Base-by-base conservation (phyloP, 2,329 filamentous ascomycete genomes). In the Zasmidium cellare region DNA sequence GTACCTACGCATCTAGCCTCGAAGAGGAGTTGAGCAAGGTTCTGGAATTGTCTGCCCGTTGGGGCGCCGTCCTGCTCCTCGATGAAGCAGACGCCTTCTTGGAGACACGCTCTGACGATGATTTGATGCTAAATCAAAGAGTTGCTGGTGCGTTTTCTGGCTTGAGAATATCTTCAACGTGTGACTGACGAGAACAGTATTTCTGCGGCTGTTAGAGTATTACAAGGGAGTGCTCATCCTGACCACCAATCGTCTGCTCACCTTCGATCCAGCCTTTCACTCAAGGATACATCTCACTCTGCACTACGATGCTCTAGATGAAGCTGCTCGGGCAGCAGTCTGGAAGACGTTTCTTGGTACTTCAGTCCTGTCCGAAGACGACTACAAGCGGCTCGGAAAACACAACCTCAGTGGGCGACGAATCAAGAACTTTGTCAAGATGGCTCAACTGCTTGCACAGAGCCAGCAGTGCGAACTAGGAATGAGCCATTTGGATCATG, bases 51-150 rank as follows among this genome's bases (percentile, higher is more conserved):
- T 74, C 76, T 58, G 76, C 76, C 0, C 77, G 74, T 57, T 84
- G 81, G 81, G 78, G 79, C 38, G 78, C 79, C 12, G 75, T 84
- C 3, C 72, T 83, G 0, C 75, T 84, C 2, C 75, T 82, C 14
- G 81, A 82, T 65, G 80, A 81, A 56, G 80, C 79, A 41, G 77
- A 81, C 51, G 68, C 76, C 19, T 77, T 77, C 64, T 66, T 77
- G 24, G 74, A 76, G 63, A 67, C 74, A 28, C 73, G 78, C 35
- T 71, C 63, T 22, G 63, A 72, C 2, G 67, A 75, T 28, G 76
- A 79, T 58, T 69, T 79, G 5, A 68, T 74, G 61, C 73, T 77
- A 9, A 81, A 80, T 63, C 77, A 77, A 59, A 72, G 80, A 18
- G 35, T 41, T 9, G 35, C 35, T 41, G 35, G 35, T 41, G 16